phyloP scores from a whole-genome alignment of 2,329 filamentous ascomycete species.

The Diaporthe destruens region DNA sequence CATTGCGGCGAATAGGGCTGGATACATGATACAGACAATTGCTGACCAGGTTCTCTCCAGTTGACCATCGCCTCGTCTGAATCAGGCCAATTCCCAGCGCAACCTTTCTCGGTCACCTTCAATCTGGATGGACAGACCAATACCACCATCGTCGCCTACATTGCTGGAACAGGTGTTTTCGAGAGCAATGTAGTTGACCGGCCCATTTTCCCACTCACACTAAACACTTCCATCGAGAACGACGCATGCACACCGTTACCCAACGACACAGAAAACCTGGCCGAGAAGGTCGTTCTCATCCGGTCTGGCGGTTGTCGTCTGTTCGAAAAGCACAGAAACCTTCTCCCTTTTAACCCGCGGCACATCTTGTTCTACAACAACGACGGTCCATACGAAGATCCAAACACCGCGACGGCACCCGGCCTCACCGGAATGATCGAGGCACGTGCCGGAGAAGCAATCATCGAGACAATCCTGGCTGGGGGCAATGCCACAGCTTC shows the following conservation, averaged over 20 bases:
- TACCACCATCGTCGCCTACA: constrained; percentile 1
- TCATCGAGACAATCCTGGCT: constrained; percentile 41
- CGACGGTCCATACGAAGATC: constrained; percentile 40
- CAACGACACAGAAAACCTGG: constrained; percentile 45
- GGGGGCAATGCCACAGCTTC: constrained; percentile 43
- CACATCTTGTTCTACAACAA: constrained; percentile 58
- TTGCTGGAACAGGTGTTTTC: constrained; percentile 11
- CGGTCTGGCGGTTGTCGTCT: constrained; percentile 49
- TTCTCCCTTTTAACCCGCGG: constrained; percentile 54
- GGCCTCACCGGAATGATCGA: constrained; percentile 42
- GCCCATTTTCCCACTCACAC: constrained; percentile 41
- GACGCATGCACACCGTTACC: constrained; percentile 53
- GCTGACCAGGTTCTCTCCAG: background rate
- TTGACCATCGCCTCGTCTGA: constrained; percentile 22
- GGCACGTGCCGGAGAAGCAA: constrained; percentile 41
- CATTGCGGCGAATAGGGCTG: background rate
- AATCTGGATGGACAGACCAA: constrained; percentile 11
- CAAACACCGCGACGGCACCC: constrained; percentile 24
- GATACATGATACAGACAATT: background rate
- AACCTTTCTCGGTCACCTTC: constrained; percentile 14
- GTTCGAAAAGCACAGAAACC: constrained; percentile 51
- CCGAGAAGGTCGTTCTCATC: constrained; percentile 55
- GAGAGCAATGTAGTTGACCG: constrained; percentile 21
- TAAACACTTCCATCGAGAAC: constrained; percentile 38
- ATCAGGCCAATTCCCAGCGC: constrained; percentile 1